Percentiles rank a stretch among this genome's conserved stretches.
phyloP scores from a whole-genome alignment of 2,329 filamentous ascomycete genomes.

The Verticillium zaregamsianum region DNA sequence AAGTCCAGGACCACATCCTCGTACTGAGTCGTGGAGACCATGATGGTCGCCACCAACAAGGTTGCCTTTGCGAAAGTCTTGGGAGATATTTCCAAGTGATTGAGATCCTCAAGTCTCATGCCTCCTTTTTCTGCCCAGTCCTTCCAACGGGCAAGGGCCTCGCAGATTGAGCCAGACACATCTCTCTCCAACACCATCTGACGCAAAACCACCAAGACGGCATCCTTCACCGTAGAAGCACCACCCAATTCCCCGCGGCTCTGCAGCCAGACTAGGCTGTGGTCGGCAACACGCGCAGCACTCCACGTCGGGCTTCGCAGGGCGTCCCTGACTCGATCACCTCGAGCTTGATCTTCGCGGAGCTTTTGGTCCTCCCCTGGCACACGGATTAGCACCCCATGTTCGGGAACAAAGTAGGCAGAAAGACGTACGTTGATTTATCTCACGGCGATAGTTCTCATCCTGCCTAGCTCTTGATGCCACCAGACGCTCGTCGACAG shows the following conservation, averaged over 20 bases:
- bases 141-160: not conserved
- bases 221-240: not conserved
- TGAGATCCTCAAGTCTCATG: not conserved
- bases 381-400: not conserved
- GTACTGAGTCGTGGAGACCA: not conserved
- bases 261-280: not conserved
- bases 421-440: not conserved
- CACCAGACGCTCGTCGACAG: not conserved
- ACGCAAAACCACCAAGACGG: not conserved
- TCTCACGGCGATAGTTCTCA: not conserved
- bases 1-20: not conserved
- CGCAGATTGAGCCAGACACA: not conserved
- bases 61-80: not conserved
- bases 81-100: not conserved
- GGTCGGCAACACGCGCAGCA: not conserved
- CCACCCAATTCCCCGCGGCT: not conserved
- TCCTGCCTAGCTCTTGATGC: not conserved
- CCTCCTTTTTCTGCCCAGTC: not conserved
- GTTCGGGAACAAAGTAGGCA: not conserved
- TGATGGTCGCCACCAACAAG: not conserved
- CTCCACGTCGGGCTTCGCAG: not conserved
- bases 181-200: not conserved
- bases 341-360: not conserved
- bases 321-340: not conserved
- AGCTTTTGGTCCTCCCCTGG: not conserved